Evolutionary conservation across 1,284 basidiomycete species (phyloP).

Genomic region (Puccinia brachypodii): DNA sequence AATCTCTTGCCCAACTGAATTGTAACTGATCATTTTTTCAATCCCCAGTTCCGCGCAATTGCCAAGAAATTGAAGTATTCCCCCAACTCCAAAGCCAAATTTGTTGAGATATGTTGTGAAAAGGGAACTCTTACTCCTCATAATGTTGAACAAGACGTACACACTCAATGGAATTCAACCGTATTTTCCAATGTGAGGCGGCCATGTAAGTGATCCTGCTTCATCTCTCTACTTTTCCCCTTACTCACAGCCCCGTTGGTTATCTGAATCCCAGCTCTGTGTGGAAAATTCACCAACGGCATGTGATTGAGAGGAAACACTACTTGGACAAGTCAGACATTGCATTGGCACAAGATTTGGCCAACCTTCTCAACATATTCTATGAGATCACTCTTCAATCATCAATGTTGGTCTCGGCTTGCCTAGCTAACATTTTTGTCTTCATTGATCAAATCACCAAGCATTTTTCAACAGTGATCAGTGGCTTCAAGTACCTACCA

Average conservation of each 20-base stretch:
- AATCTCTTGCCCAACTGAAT: neutral
- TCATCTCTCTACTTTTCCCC: neutral
- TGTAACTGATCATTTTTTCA: neutral
- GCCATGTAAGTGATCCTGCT: neutral
- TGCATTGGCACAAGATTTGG: neutral
- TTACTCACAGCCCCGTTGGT: neutral
- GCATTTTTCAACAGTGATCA: neutral
- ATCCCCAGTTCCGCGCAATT: neutral
- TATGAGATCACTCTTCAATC: too few relatives aligned
- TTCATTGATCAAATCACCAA: neutral
- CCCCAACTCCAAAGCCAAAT: neutral
- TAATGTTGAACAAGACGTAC: neutral
- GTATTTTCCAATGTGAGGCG: neutral
- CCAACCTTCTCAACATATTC: neutral
- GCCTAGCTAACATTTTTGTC: neutral
- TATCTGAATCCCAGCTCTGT: neutral
- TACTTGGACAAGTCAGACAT: neutral
- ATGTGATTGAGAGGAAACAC: neutral
- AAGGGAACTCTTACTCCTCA: neutral
- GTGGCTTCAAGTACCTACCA: neutral
- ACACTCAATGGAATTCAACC: neutral
- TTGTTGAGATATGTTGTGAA: neutral
- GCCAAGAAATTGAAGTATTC: neutral
- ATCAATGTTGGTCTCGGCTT: neutral
- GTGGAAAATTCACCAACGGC: neutral